phyloP scores from a whole-genome alignment of 805 yeast species.

The Pichia pseudocactophila region DNA sequence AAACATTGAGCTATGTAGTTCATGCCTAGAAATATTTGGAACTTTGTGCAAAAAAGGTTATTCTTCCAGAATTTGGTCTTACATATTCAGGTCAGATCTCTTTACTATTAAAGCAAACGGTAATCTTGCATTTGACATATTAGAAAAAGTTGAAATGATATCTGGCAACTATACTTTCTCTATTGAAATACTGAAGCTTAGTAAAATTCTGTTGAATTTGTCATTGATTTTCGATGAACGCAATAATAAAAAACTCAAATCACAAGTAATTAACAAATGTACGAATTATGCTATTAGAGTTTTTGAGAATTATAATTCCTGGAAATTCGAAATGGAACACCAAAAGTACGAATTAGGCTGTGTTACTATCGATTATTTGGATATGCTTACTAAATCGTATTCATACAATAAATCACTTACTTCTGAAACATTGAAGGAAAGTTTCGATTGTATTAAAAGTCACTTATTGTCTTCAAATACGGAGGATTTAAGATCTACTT shows the following conservation, averaged over 20 bases:
- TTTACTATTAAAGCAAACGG: constrained; percentile 55
- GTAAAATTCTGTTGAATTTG: constrained; percentile 43
- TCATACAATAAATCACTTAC: constrained; percentile 30
- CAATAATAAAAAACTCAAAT: constrained; percentile 35
- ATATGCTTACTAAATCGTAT: constrained; percentile 35
- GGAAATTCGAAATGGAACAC: constrained; percentile 50
- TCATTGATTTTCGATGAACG: constrained; percentile 34
- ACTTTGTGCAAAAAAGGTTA: constrained; percentile 35
- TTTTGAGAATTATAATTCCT: constrained; percentile 64
- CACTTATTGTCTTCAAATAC: constrained; percentile 47
- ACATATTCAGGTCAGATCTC: constrained; percentile 56
- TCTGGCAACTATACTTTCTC: constrained; percentile 61
- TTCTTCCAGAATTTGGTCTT: constrained; percentile 73
- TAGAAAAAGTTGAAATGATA: constrained; percentile 68
- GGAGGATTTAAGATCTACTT: constrained; percentile 43
- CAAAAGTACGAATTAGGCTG: constrained; percentile 59
- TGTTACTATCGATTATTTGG: constrained; percentile 44
- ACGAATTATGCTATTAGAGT: constrained; percentile 51
- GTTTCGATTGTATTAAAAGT: constrained; percentile 43
- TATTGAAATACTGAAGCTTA: constrained; percentile 46
- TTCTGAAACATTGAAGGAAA: constrained; percentile 40
- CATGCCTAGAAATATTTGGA: constrained; percentile 41
- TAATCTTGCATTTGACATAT: constrained; percentile 49
- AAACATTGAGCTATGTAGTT: constrained; percentile 35
- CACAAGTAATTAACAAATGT: constrained; percentile 47